A percentile compares a stretch with the other conserved stretches of the same genome.
Evolutionary conservation across 352 stramenopile species (phyloP).

Genomic region (Phytophthora hybrid): DNA sequence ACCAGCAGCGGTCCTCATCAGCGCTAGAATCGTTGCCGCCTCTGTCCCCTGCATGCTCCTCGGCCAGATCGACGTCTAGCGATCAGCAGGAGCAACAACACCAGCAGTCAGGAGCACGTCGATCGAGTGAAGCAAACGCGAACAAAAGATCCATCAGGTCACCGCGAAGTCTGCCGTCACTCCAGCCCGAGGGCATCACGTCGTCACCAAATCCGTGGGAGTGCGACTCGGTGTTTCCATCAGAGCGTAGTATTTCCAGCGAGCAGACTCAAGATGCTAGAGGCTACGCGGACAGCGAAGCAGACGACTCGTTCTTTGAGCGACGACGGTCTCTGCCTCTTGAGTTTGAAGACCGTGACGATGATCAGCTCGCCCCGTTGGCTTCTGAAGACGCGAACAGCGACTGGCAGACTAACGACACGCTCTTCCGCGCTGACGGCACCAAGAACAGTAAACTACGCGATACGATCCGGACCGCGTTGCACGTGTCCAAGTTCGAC

Average conservation of each 20-base stretch:
- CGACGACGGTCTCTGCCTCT: conserved; percentile 22
- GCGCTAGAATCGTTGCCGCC: conserved; percentile 25
- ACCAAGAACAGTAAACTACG: conserved; percentile 87
- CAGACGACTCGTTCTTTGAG: conserved; percentile 19
- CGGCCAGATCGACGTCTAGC: conserved; percentile 38
- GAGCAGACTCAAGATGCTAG: conserved; percentile 42
- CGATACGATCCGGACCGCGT: conserved; percentile 79
- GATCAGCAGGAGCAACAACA: conserved; percentile 38
- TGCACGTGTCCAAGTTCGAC: conserved; percentile 92
- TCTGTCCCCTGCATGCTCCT: conserved; percentile 51
- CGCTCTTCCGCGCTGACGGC: conserved; percentile 90
- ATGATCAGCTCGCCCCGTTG: conserved; percentile 17
- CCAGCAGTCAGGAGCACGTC: conserved; percentile 15
- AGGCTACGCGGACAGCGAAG: conserved; percentile 19
- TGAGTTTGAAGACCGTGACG: conserved; percentile 24
- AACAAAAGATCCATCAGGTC: conserved; percentile 15
- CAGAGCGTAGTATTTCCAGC: conserved; percentile 57
- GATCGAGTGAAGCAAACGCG: conserved; percentile 2
- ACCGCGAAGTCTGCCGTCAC: conserved; percentile 35
- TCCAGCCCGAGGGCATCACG: conserved; percentile 41
- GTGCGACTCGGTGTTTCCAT: conserved; percentile 66
- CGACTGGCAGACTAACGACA: conserved; percentile 79
- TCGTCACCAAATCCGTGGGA: conserved; percentile 62
- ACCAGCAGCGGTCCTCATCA: conserved; percentile 20
- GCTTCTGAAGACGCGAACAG: conserved; percentile 36